Evolutionary conservation across 176 grass and related monocot genomes (phyloP), one percentile per base, ranked within the genome.

Genomic region (Musa schizocarpa): DNA sequence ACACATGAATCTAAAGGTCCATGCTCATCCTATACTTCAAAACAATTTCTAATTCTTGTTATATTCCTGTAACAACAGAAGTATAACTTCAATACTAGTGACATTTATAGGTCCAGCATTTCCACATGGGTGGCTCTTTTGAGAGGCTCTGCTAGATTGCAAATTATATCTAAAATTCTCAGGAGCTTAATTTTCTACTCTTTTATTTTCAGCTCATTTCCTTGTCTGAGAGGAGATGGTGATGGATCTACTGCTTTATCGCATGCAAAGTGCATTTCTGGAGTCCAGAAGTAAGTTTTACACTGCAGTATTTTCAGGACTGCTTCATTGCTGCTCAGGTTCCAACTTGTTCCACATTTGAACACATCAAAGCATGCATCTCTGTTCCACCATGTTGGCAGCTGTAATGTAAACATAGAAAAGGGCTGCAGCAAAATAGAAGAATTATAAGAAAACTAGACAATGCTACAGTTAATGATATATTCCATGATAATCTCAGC

Each of bases 191-290:
- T 22, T 80, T 83, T 67, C 53, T 56, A 27, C 43, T 71, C 19
- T 9, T 85, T 9, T 58, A 74, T 80, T 85, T 93, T 81, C 88
- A 98, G 94, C 94, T 98, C 78, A 90, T 98, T 83, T 87, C 87
- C 67, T 80, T 98, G 85, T 91, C 94, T 54, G 75, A 64, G 74
- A 87, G 69, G 54, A 87, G 79, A 69, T 84, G 82, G 79, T 87
- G 65, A n/a, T 72, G 53, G 48, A 52, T 9, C 48, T 53, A 53
- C 8, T 72, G 10, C 20, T 72, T 52, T 50, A 70, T 50, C 16
- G 43, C 13, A 70, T 19, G 29, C 29, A 16, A 72, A 54, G n/a
- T 12, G 49, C 13, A 72, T 53, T 53, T 68, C 26, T 16, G 65
- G 25, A 12, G 16, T 43, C 34, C 25, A 12, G 24, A 68, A 34